phyloP scores from a whole-genome alignment of 306 rosid genomes.

The Macrotyloma uniflorum region DNA sequence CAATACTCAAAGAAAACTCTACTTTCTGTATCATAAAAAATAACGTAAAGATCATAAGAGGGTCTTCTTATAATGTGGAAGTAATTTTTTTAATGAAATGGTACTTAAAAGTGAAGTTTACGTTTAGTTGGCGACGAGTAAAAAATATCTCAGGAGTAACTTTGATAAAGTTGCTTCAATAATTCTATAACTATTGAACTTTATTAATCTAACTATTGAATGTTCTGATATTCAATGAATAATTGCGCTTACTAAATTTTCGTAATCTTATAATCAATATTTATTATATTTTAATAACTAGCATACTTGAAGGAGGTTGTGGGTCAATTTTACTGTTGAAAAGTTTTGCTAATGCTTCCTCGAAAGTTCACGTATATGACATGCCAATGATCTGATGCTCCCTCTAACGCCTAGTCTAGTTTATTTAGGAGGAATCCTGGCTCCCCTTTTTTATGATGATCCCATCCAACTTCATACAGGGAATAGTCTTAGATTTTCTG shows the following conservation, averaged over 20 bases:
- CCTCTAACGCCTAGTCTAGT: background rate
- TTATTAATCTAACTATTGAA: background rate
- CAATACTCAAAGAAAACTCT: background rate
- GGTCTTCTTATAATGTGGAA: background rate
- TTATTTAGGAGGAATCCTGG: background rate
- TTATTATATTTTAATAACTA: background rate
- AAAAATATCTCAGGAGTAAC: background rate
- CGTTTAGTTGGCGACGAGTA: too few species aligned
- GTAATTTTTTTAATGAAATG: too few species aligned
- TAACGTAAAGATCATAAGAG: background rate
- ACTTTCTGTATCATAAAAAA: background rate
- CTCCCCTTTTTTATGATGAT: constrained; percentile 8
- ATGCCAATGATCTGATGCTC: background rate
- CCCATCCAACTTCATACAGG: constrained; percentile 3
- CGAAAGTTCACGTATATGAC: background rate
- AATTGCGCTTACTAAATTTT: background rate
- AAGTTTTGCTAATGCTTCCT: background rate
- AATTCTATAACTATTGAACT: background rate
- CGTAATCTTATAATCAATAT: background rate
- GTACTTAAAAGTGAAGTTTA: too few species aligned
- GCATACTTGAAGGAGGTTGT: background rate
- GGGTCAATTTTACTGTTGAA: background rate
- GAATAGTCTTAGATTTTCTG: constrained; percentile 11
- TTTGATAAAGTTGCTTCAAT: background rate
- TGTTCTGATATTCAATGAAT: background rate